phyloP scores from a whole-genome alignment of 1,139 yeast genomes.

The Protomyces macrosporus region DNA sequence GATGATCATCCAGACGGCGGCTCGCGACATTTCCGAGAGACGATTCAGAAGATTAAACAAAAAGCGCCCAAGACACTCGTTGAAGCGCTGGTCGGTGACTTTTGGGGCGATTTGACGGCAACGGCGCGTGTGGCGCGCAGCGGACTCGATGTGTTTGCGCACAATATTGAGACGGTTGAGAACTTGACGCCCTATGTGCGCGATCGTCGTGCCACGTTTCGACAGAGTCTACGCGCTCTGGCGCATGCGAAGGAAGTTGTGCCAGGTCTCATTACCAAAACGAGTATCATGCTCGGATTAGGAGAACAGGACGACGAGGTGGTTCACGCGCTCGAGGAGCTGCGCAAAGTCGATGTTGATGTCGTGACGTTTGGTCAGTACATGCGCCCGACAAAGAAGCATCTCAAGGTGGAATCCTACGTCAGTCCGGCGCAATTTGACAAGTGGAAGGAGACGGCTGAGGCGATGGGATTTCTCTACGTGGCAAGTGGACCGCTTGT shows the following conservation, averaged over 20 bases:
- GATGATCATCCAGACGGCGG: constrained; percentile 96
- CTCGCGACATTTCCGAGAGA: constrained; percentile 79
- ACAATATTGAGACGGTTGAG: constrained; percentile 94
- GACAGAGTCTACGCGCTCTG: constrained; percentile 76
- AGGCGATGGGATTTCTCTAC: constrained; percentile 86
- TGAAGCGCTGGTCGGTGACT: constrained; percentile 92
- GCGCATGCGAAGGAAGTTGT: constrained; percentile 71
- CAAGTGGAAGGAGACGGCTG: constrained; percentile 82
- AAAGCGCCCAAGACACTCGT: constrained; percentile 89
- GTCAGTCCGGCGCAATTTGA: constrained; percentile 93
- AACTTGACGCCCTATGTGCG: constrained; percentile 90
- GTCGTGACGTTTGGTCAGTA: constrained; percentile 98
- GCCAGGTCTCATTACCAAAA: constrained; percentile 77
- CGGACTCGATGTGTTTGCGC: constrained; percentile 95
- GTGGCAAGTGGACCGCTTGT: constrained; percentile 98
- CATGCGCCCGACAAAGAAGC: constrained; percentile 95
- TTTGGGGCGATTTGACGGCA: constrained; percentile 80
- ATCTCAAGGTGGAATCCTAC: constrained; percentile 96
- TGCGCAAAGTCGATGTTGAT: constrained; percentile 74
- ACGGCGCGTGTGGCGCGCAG: constrained; percentile 74
- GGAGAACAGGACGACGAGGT: constrained; percentile 94
- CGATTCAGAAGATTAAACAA: constrained; percentile 74
- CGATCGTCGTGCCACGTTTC: constrained; percentile 92
- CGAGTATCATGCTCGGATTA: constrained; percentile 92
- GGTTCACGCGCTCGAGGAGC: constrained; percentile 59